A percentile compares a stretch with the other conserved stretches of the same genome.
phyloP scores from a whole-genome alignment of 108 stramenopile species.

The Parmales sp. region DNA sequence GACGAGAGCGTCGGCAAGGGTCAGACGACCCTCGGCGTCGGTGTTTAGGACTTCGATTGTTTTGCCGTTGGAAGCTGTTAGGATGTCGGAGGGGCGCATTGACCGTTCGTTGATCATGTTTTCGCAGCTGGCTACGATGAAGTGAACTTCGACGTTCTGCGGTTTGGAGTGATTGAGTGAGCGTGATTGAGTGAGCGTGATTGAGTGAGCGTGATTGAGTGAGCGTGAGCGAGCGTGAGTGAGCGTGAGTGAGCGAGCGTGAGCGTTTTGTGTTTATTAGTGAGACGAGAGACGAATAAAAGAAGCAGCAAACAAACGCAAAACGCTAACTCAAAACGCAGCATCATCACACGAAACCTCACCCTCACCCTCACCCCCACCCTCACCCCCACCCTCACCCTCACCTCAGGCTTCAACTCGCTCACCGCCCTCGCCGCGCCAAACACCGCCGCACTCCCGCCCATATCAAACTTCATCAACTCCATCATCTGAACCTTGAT shows the following conservation, averaged over 20 bases:
- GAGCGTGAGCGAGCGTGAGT: no score
- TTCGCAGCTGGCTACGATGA: conserved; percentile 83
- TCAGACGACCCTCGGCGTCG: conserved; percentile 93
- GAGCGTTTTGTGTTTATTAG: no score
- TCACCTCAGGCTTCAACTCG: neutral
- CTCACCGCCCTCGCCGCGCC: conserved; percentile 29
- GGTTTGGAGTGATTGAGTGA: no score
- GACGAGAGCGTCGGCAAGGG: conserved; percentile 92
- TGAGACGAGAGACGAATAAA: no score
- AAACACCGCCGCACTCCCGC: conserved; percentile 66
- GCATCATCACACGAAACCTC: no score
- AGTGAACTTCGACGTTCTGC: conserved; percentile 78
- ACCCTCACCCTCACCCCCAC: no score
- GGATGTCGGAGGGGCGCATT: conserved; percentile 81
- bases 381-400: no score
- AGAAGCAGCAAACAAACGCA: no score
- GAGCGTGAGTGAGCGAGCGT: no score
- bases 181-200: no score
- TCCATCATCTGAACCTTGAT: conserved; percentile 98
- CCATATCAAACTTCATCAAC: conserved; percentile 99
- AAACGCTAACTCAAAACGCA: neutral
- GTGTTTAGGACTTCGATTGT: conserved; percentile 95
- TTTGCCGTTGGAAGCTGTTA: conserved; percentile 94
- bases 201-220: no score
- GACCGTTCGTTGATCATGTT: conserved; percentile 91